These are phyloP conservation scores for Ustilago shanxiensis DNA, from an alignment of 1,284 basidiomycete genomes.

Conservation along the genomic window DNA sequence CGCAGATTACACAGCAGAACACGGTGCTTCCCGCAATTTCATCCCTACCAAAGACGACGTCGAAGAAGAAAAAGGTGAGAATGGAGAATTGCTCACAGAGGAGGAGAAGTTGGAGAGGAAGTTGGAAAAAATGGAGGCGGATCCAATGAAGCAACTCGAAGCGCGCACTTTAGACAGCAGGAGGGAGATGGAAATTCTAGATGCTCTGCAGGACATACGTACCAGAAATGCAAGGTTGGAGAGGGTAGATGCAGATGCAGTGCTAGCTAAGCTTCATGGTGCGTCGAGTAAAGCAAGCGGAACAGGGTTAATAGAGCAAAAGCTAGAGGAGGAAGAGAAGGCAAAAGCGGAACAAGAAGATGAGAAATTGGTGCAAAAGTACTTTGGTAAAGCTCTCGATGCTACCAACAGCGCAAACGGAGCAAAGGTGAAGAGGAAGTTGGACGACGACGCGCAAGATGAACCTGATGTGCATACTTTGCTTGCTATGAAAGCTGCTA, in stretches of 20 bases:
- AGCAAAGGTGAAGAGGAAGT: constrained; percentile 36
- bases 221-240: constrained; percentile 93
- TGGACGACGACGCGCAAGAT: constrained; percentile 42
- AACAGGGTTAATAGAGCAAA: background rate
- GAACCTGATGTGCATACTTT: constrained; percentile 37
- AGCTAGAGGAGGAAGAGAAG: background rate
- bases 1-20: constrained; percentile 66
- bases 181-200: constrained; percentile 97
- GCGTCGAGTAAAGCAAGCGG: background rate
- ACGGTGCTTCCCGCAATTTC: constrained; percentile 67
- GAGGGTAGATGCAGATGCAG: constrained; percentile 71
- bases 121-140: constrained; percentile 74
- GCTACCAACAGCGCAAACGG: background rate
- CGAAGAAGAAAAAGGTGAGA: constrained; percentile 45
- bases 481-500: constrained; percentile 18
- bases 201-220: constrained; percentile 93
- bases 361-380: constrained; percentile 85
- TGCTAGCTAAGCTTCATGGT: constrained; percentile 47
- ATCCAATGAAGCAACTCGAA: constrained; percentile 97
- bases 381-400: constrained; percentile 80
- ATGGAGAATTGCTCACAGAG: constrained; percentile 38
- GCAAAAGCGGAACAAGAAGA: constrained; percentile 79
- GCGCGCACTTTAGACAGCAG: constrained; percentile 90
- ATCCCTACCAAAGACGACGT: constrained; percentile 57
- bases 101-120: constrained; percentile 45